Conservation (phyloP, 352 stramenopile genomes). For the Pythium rishiriense region DNA sequence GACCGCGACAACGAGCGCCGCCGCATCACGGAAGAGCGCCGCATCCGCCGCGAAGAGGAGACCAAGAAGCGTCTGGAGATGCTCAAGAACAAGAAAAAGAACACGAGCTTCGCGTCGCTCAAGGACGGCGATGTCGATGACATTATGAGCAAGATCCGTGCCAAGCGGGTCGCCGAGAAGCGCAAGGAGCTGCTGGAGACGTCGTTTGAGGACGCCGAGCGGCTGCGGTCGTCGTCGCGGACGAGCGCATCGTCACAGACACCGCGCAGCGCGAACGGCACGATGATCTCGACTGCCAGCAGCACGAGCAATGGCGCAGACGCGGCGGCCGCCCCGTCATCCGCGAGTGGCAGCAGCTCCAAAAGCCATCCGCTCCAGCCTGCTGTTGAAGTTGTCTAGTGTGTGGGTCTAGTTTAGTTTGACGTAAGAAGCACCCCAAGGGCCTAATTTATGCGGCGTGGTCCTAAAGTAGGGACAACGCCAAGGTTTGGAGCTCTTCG, state of each 20-base stretch:
- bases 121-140: conserved; percentile 83
- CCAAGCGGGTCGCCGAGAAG: conserved; percentile 80
- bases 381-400: conserved; percentile 23
- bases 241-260: conserved; percentile 21
- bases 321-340: neutral
- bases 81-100: conserved; percentile 82
- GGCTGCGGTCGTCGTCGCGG: conserved; percentile 22
- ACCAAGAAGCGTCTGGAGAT: conserved; percentile 79
- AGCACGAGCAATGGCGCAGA: neutral
- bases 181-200: conserved; percentile 52
- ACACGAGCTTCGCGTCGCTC: conserved; percentile 60
- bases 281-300: neutral
- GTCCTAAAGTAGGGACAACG: conserved; percentile 8
- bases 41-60: conserved; percentile 71
- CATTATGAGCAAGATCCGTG: conserved; percentile 83
- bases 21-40: conserved; percentile 76
- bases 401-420: conserved; percentile 20
- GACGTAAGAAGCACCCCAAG: neutral
- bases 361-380: conserved; percentile 5
- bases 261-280: conserved; percentile 18
- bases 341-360: neutral
- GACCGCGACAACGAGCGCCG: conserved; percentile 86
- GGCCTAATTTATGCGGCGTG: conserved; percentile 21
- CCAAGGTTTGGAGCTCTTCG: neutral
- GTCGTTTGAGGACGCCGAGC: conserved; percentile 27